Conservation (phyloP, 768 basidiomycete species). For the Boletus edulis region DNA sequence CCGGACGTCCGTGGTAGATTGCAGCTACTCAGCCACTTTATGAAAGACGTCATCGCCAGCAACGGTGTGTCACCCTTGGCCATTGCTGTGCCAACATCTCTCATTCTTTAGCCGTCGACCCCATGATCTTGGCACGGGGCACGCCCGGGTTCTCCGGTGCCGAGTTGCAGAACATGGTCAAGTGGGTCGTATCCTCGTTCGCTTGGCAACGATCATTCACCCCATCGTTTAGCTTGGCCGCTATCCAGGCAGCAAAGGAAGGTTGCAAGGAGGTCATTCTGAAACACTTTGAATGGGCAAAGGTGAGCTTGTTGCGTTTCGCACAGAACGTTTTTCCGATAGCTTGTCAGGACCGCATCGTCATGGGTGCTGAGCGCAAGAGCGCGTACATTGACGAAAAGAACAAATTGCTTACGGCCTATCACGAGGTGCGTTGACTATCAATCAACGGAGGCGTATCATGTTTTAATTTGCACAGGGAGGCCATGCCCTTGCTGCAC, state of each 20-base stretch:
- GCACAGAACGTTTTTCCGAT: neutral
- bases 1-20: conserved; percentile 93
- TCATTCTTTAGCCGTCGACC: conserved; percentile 63
- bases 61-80: conserved; percentile 39
- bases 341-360: conserved; percentile 72
- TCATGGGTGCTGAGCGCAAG: conserved; percentile 96
- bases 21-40: conserved; percentile 92
- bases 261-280: conserved; percentile 66
- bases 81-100: neutral
- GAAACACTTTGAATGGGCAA: conserved; percentile 97
- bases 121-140: conserved; percentile 86
- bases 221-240: conserved; percentile 61
- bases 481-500: conserved; percentile 90
- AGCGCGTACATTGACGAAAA: conserved; percentile 87
- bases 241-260: conserved; percentile 91
- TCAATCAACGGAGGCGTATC: neutral
- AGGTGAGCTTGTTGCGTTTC: conserved; percentile 49
- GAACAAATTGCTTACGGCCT: conserved; percentile 87
- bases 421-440: conserved; percentile 73
- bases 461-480: conserved; percentile 46
- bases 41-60: conserved; percentile 71
- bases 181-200: conserved; percentile 48
- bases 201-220: neutral
- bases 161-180: conserved; percentile 95
- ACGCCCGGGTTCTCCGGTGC: conserved; percentile 97